phyloP scores from a whole-genome alignment of 192 early-diverging fungal genomes.

The Obelidium mucronatum region DNA sequence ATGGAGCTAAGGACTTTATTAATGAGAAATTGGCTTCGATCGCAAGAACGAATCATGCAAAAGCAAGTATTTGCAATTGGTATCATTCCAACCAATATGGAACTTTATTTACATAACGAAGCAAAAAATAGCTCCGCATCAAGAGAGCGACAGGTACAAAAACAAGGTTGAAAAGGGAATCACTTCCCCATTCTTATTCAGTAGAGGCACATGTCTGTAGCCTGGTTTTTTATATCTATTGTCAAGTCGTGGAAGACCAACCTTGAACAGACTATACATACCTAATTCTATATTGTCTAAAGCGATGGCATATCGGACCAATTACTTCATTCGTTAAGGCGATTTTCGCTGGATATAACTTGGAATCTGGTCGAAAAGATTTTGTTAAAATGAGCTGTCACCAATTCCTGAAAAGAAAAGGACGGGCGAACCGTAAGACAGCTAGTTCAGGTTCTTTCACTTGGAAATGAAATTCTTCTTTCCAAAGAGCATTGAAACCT shows the following conservation, averaged over 20 bases:
- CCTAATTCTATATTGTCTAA: conserved; percentile 50
- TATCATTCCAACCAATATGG: too few species aligned
- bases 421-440: conserved; percentile 52
- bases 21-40: too few species aligned
- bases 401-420: not conserved
- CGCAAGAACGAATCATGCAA: too few species aligned
- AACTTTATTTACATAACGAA: not conserved
- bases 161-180: conserved; percentile 74
- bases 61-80: too few species aligned
- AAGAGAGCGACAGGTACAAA: conserved; percentile 29
- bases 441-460: conserved; percentile 49
- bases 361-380: conserved; percentile 34
- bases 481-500: conserved; percentile 63
- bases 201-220: conserved; percentile 72
- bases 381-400: not conserved
- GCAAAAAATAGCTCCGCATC: not conserved
- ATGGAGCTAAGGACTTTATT: too few species aligned
- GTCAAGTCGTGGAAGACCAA: too few species aligned
- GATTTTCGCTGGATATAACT: conserved; percentile 45
- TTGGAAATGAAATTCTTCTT: conserved; percentile 53
- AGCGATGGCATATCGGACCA: conserved; percentile 48
- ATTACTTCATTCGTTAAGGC: conserved; percentile 46
- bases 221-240: conserved; percentile 55
- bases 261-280: too few species aligned
- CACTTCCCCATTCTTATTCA: conserved; percentile 68